Evolutionary conservation across 2,329 filamentous ascomycete genomes (phyloP).

Genomic region (Fusarium domesticum): DNA sequence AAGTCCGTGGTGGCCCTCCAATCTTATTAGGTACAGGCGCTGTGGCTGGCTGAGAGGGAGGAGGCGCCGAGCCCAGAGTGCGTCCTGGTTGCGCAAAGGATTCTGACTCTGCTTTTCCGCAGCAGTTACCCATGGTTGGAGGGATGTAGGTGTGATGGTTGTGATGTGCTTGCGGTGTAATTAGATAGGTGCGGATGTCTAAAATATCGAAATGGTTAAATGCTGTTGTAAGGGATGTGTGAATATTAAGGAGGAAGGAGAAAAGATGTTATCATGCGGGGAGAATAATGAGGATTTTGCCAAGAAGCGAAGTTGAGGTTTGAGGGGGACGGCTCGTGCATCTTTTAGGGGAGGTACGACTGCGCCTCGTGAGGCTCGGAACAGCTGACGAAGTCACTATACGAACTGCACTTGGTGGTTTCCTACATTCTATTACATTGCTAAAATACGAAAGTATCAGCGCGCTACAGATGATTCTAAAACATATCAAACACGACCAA

Average conservation of each 20-base stretch:
- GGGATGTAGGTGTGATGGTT: not conserved
- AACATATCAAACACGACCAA: too few species aligned
- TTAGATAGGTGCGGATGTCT: too few species aligned
- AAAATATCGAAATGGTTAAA: not conserved
- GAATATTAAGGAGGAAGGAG: not conserved
- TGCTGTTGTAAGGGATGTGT: not conserved
- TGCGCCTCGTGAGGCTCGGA: conserved; percentile 16
- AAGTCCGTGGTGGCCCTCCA: conserved; percentile 57
- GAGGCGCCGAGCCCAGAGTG: conserved; percentile 57
- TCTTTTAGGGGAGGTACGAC: not conserved
- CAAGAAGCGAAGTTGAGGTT: not conserved
- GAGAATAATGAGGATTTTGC: not conserved
- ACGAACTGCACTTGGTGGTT: too few species aligned
- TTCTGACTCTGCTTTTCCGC: conserved; percentile 71
- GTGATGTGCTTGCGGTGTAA: too few species aligned
- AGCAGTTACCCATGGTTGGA: conserved; percentile 75
- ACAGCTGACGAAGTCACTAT: conserved; percentile 15
- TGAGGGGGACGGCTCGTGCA: not conserved
- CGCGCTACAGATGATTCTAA: too few species aligned
- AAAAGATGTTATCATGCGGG: not conserved
- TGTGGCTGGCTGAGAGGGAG: conserved; percentile 42
- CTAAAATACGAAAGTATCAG: too few species aligned
- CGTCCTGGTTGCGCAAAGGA: conserved; percentile 72
- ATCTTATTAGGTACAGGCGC: conserved; percentile 53
- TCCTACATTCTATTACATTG: too few species aligned